Base-by-base conservation (phyloP, 1,284 basidiomycete genomes). In the Malassezia sp. region DNA sequence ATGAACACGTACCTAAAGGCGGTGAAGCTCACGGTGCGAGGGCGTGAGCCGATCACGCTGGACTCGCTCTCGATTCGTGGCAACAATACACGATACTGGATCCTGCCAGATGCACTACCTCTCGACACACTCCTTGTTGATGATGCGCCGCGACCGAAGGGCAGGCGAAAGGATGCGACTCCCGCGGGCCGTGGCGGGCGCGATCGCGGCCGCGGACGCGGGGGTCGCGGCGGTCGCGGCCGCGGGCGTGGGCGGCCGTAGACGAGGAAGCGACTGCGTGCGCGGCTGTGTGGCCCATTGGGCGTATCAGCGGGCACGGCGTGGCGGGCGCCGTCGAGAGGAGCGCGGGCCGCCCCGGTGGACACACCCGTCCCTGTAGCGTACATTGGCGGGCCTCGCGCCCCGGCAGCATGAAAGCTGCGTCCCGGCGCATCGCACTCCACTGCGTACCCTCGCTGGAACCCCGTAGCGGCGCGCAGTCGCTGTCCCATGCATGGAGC, bases 1-100 rank as follows among this genome's bases (percentile, higher is more conserved):
- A 95, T 93, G 89, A 93, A 93, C 75, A 95, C 89, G 1, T 83
- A 93, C 64, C 78, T 95, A 38, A 95, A 95, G 76, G 87, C 87
- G 36, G 86, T 97, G 66, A 96, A 96, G 74, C 84, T 97, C 77
- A 89, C 88, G 8, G 79, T 82, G 28, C 80, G 85, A 45, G 88
- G 87, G 70, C 83, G 85, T 52, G 85, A 90, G 28, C 55, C 83
- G 81, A 2, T 75, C 79, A 42, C 77, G 82, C 52, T 71, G 18
- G 70, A 71, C 38, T 67, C 67, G n/a, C 55, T 71, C 14, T 65
- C 63, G 26, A 70, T 71, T 32, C 55, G 70, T 3, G 70, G 70
- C 18, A 70, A 69, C 45, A 73, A 85, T 71, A 67, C 77, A 67
- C 71, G 87, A 35, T 90, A 90, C 73, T 93, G 87, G 72, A 82